Evolutionary conservation across 1,139 yeast species (phyloP).

Genomic region (Scheffersomyces illinoinensis): DNA sequence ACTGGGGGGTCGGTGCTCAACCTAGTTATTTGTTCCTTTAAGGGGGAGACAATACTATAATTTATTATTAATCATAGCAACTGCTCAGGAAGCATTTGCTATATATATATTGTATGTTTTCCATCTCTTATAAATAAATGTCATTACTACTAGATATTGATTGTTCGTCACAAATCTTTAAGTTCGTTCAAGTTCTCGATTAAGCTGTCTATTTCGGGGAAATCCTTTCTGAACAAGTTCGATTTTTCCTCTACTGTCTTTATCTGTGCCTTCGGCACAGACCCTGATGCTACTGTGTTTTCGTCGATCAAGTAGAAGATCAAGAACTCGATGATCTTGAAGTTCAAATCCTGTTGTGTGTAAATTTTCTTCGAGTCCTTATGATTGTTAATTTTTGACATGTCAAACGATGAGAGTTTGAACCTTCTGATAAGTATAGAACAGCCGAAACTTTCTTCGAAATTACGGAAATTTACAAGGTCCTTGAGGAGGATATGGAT

Average conservation of each 20-base stretch:
- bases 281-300: constrained; percentile 24
- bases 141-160: not conserved
- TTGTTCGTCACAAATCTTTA: constrained; percentile 15
- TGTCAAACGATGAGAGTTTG: constrained; percentile 16
- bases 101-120: not conserved
- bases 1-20: not conserved
- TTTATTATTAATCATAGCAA: not conserved
- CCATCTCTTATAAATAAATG: not conserved
- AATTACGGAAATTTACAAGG: constrained; percentile 55
- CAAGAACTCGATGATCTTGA: constrained; percentile 69
- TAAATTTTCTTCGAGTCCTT: constrained; percentile 7
- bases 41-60: not conserved
- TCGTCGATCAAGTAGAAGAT: constrained; percentile 77
- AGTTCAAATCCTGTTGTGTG: constrained; percentile 45
- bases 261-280: constrained; percentile 8
- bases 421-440: constrained; percentile 48
- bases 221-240: constrained; percentile 46
- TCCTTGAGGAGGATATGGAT: constrained; percentile 63
- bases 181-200: constrained; percentile 41
- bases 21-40: not conserved
- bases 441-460: constrained; percentile 64
- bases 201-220: constrained; percentile 44
- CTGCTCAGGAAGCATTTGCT: not conserved
- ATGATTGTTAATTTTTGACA: not conserved
- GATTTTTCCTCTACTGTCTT: constrained; percentile 55